These are phyloP conservation scores for Talaromyces sp. DNA, from an alignment of 2,329 filamentous ascomycete genomes.

Conservation along the genomic window DNA sequence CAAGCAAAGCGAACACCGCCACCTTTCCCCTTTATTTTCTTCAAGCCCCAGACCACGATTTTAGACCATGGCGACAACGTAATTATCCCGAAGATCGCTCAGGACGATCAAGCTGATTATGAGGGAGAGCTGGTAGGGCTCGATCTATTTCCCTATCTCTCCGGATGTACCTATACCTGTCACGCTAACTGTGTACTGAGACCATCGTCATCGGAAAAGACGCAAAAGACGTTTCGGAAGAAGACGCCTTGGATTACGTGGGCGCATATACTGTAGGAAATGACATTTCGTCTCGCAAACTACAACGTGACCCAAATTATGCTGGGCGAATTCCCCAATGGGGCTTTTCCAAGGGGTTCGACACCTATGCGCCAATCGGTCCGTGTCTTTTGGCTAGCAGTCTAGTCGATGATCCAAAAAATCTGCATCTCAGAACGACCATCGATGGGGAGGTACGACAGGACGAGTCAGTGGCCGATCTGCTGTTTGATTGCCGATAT, in stretches of 20 bases:
- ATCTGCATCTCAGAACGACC: slow-evolving; percentile 9
- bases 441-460: slow-evolving; percentile 13
- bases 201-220: slow-evolving; percentile 37
- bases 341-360: slow-evolving; percentile 63
- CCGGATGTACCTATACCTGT: slow-evolving; percentile 25
- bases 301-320: slow-evolving; percentile 58
- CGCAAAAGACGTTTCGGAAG: slow-evolving; percentile 10
- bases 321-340: slow-evolving; percentile 48
- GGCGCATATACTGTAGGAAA: slow-evolving; percentile 66
- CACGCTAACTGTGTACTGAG: background rate
- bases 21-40: slow-evolving; percentile 64
- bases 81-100: slow-evolving; percentile 59
- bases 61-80: slow-evolving; percentile 58
- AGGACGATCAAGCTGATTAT: slow-evolving; percentile 62
- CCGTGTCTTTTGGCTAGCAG: slow-evolving; percentile 56
- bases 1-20: slow-evolving; percentile 50
- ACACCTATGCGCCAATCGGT: slow-evolving; percentile 63
- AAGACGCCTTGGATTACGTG: slow-evolving; percentile 58
- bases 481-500: slow-evolving; percentile 44
- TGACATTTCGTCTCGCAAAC: slow-evolving; percentile 63
- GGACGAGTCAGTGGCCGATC: slow-evolving; percentile 31
- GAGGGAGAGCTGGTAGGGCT: slow-evolving; percentile 68
- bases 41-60: slow-evolving; percentile 62
- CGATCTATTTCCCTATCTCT: slow-evolving; percentile 13
- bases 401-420: slow-evolving; percentile 19